Percentiles rank a stretch among this genome's conserved stretches.
phyloP scores from a whole-genome alignment of 192 early-diverging fungal species.

The Coemansia sp. region DNA sequence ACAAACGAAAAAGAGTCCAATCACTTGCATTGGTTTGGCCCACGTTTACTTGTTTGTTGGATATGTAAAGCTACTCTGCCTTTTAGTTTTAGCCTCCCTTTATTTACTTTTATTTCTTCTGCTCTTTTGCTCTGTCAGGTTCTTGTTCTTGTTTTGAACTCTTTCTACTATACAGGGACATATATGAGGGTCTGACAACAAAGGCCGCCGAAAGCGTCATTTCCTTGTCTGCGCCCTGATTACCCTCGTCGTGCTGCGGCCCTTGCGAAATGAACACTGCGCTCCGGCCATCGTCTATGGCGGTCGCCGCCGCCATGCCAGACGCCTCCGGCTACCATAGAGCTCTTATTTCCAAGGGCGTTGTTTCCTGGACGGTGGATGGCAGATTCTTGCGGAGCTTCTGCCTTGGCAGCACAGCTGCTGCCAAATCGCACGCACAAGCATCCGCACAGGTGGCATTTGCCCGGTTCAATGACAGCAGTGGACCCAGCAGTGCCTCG shows the following conservation, averaged over 20 bases:
- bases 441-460: conserved; percentile 25
- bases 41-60: no score
- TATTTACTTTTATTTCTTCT: no score
- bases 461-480: conserved; percentile 25
- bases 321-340: conserved; percentile 33
- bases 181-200: no score
- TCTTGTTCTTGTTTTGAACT: neutral
- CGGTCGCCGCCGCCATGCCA: conserved; percentile 21
- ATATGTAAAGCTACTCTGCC: no score
- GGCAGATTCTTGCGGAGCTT: conserved; percentile 42
- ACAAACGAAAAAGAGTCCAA: no score
- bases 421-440: neutral
- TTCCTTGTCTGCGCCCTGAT: no score
- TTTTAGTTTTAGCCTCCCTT: no score
- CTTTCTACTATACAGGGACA: no score
- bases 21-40: no score
- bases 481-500: neutral
- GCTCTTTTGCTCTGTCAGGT: no score
- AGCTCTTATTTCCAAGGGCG: conserved; percentile 10
- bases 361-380: conserved; percentile 33
- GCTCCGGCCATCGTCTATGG: conserved; percentile 1
- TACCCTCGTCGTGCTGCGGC: no score
- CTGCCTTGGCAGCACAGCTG: conserved; percentile 7
- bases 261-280: conserved; percentile 1
- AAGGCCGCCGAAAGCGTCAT: no score